Conservation (phyloP, 345 rosid species). For the Moringa oleifera region DNA sequence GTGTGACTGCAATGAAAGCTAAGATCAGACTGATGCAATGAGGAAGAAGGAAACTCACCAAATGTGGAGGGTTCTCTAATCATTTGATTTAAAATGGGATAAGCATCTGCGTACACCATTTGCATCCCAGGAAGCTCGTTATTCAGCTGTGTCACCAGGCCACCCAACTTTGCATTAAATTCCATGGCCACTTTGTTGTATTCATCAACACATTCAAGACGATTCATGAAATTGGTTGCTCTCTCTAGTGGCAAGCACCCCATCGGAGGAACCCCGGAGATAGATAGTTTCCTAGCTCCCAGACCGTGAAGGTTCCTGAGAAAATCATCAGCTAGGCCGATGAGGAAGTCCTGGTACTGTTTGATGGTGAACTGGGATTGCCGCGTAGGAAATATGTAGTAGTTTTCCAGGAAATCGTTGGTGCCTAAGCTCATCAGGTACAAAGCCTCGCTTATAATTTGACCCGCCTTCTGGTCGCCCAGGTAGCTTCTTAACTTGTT, state of each 20-base stretch:
- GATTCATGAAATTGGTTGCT: conserved; percentile 31
- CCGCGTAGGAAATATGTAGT: conserved; percentile 33
- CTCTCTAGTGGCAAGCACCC: conserved; percentile 72
- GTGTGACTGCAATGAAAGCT: no score
- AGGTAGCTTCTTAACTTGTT: conserved; percentile 32
- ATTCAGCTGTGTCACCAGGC: conserved; percentile 32
- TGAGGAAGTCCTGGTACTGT: conserved; percentile 43
- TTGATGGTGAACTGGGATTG: conserved; percentile 26
- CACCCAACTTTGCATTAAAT: conserved; percentile 41
- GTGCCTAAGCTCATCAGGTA: conserved; percentile 58
- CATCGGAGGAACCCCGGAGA: conserved; percentile 63
- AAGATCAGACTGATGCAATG: no score
- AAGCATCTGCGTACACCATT: conserved; percentile 30
- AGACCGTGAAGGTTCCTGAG: conserved; percentile 30
- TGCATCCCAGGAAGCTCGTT: conserved; percentile 41
- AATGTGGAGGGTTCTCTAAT: conserved; percentile 28
- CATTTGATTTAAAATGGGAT: conserved; percentile 31
- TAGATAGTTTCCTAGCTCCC: conserved; percentile 49
- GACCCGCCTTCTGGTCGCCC: conserved; percentile 31
- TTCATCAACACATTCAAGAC: conserved; percentile 23
- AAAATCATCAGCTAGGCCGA: conserved; percentile 31
- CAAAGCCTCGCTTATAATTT: conserved; percentile 30
- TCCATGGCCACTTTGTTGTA: conserved; percentile 45
- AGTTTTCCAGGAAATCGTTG: conserved; percentile 63
- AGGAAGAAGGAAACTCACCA: conserved; percentile 28